Base-by-base conservation (phyloP, 352 stramenopile genomes). In the Pythium dissotocum region DNA sequence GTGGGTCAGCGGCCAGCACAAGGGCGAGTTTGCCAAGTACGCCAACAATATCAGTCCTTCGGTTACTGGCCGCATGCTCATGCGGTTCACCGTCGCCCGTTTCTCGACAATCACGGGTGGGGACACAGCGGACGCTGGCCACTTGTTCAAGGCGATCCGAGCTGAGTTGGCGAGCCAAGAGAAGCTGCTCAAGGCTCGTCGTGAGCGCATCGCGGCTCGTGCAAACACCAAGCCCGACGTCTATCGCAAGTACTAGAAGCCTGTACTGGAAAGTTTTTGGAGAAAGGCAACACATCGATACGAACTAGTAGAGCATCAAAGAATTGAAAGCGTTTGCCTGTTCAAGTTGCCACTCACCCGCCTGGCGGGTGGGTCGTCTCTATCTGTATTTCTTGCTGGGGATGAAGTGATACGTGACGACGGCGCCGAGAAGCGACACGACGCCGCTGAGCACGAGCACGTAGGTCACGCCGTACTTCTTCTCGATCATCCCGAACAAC, bases 61-160 rank as follows among this genome's bases (percentile, higher is more conserved):
- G 1, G 61, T 91, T 0, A 79, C 91, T 57, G 83, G 83, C 8
- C 75, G 82, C 33, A 81, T 89, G 70, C 71, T 88, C 18, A 77
- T 74, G 30, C 82, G 85, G 24, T 89, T 94, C 44, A 87, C 78
- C 14, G 57, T 84, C 35, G 71, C 83, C 16, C 74, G 83, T 1
- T 89, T 92, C 57, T 83, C 80, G 14, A 80, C 91, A 40, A 74
- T 94, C 36, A 93, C 85, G 61, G 78, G 77, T 7, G 87, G 83
- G 10, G 87, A 94, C 63, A 73, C 70, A 6, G 49, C 69, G 0
- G 82, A 90, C 48, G 82, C 82, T 8, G 82, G 77, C 0, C 76
- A 85, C 38, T 48, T 91, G 14, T 77, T 86, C 24, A 92, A 92
- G 70, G 73, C 75, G 0, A 71, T 92, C 4, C 77, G 79, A 16